These are phyloP conservation scores for Moricandia arvensis DNA, from an alignment of 345 rosid species.

Conservation along the genomic window DNA sequence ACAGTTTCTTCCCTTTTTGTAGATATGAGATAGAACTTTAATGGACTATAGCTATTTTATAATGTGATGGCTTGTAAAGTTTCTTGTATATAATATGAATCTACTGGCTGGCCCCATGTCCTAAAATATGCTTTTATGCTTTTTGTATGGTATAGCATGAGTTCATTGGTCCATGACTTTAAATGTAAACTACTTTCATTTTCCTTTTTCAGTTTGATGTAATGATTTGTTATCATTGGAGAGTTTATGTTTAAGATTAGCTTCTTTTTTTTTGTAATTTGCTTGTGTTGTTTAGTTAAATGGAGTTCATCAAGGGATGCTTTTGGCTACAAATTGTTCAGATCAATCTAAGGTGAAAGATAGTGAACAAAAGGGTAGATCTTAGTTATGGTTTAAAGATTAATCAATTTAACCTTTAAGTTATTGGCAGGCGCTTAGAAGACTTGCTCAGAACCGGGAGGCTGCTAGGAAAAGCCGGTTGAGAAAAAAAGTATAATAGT, in stretches of 20 bases:
- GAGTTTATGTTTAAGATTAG: neutral
- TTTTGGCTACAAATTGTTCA: conserved; percentile 51
- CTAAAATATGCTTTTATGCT: neutral
- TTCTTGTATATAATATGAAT: neutral
- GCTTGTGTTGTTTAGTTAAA: conserved; percentile 37
- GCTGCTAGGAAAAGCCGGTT: conserved; percentile 93
- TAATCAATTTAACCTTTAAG: conserved; percentile 9
- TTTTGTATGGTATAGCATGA: conserved; percentile 2
- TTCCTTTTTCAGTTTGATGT: neutral
- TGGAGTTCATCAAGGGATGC: conserved; percentile 48
- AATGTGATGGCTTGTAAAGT: conserved; percentile 1
- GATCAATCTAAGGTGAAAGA: conserved; percentile 57
- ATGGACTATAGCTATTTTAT: neutral
- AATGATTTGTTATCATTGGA: conserved; percentile 2
- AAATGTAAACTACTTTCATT: neutral
- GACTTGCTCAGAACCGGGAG: conserved; percentile 95
- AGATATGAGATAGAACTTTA: neutral
- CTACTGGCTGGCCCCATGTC: conserved; percentile 2
- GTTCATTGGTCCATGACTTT: conserved; percentile 5
- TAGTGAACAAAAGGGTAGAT: conserved; percentile 65
- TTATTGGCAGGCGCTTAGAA: conserved; percentile 57
- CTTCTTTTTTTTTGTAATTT: neutral
- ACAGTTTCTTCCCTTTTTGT: conserved; percentile 13
- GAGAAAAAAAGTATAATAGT: conserved; percentile 68
- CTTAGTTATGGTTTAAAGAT: neutral